Percentiles rank a stretch among this genome's conserved stretches.
These are phyloP conservation scores for Epicoccum sorghinum DNA, from an alignment of 2,329 filamentous ascomycete genomes.

Conservation along the genomic window DNA sequence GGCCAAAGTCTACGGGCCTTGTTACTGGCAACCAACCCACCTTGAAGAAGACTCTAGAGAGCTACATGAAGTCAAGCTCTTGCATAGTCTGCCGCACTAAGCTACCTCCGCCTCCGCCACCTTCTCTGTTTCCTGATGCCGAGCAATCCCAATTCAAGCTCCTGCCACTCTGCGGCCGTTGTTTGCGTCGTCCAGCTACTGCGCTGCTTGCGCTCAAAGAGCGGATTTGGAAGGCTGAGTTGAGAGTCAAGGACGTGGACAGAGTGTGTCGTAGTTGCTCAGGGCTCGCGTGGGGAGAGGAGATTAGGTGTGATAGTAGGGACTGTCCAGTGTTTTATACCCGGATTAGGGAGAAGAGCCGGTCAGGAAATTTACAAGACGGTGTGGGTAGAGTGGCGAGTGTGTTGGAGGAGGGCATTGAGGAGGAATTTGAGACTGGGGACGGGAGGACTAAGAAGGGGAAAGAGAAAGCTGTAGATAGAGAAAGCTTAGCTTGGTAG, in stretches of 20 bases:
- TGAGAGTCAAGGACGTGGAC: slow-evolving; percentile 67
- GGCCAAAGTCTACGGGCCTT: slow-evolving; percentile 7
- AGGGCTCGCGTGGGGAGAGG: slow-evolving; percentile 72
- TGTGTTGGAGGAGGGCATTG: slow-evolving; percentile 29
- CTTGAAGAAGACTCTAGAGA: slow-evolving; percentile 78
- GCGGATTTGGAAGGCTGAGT: slow-evolving; percentile 68
- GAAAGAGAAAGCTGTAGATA: background rate
- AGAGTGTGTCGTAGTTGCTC: slow-evolving; percentile 82
- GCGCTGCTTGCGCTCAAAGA: slow-evolving; percentile 70
- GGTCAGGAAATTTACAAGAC: slow-evolving; percentile 29
- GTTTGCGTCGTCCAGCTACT: slow-evolving; percentile 60
- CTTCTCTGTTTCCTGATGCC: slow-evolving; percentile 13
- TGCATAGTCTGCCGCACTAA: slow-evolving; percentile 78
- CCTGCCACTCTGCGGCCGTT: slow-evolving; percentile 64
- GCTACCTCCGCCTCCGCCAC: slow-evolving; percentile 49
- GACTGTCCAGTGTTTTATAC: slow-evolving; percentile 95
- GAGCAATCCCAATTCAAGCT: slow-evolving; percentile 26
- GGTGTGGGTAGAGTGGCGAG: slow-evolving; percentile 35
- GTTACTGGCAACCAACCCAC: too few relatives aligned
- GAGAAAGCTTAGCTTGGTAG: too few relatives aligned
- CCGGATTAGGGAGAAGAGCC: slow-evolving; percentile 64
- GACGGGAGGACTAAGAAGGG: background rate
- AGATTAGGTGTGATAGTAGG: slow-evolving; percentile 84
- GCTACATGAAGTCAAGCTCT: slow-evolving; percentile 82
- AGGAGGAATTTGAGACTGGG: background rate